Conservation (phyloP, 768 basidiomycete genomes). For the Amanita rimosa region DNA sequence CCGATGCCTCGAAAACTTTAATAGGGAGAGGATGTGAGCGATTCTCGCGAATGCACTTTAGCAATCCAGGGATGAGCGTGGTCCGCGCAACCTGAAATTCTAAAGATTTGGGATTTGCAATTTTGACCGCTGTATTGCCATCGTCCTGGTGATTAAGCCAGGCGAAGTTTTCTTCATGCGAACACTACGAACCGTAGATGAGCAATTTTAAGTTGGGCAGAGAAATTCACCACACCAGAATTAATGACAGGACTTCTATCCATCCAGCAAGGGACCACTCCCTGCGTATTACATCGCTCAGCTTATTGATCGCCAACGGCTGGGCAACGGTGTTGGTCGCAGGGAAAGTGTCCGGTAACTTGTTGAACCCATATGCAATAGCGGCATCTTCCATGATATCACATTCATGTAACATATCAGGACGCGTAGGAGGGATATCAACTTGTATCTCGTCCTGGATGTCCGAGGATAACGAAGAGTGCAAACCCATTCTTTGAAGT, state of each 20-base stretch:
- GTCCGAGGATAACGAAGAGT: slow-evolving; percentile 37
- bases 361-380: slow-evolving; percentile 97
- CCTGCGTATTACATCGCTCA: slow-evolving; percentile 76
- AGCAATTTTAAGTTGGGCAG: background rate
- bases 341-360: slow-evolving; percentile 86
- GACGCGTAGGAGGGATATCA: slow-evolving; percentile 85
- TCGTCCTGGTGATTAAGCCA: slow-evolving; percentile 85
- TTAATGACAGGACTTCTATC: slow-evolving; percentile 91
- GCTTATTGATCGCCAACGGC: slow-evolving; percentile 78
- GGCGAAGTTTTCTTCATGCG: slow-evolving; percentile 96
- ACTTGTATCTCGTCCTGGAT: slow-evolving; percentile 64
- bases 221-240: slow-evolving; percentile 48
- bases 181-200: slow-evolving; percentile 50
- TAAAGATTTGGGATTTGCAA: slow-evolving; percentile 94
- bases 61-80: slow-evolving; percentile 86
- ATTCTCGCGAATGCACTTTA: slow-evolving; percentile 97
- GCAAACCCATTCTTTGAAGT: slow-evolving; percentile 76
- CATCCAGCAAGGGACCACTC: slow-evolving; percentile 96
- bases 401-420: slow-evolving; percentile 96
- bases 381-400: slow-evolving; percentile 98
- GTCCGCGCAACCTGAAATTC: slow-evolving; percentile 99
- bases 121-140: slow-evolving; percentile 71
- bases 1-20: slow-evolving; percentile 88
- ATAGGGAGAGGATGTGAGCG: slow-evolving; percentile 87
- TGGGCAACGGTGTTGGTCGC: slow-evolving; percentile 91